Evolutionary conservation across 352 stramenopile genomes (phyloP), one percentile per base, ranked within the genome.

Genomic region (Phytophthora meadii): DNA sequence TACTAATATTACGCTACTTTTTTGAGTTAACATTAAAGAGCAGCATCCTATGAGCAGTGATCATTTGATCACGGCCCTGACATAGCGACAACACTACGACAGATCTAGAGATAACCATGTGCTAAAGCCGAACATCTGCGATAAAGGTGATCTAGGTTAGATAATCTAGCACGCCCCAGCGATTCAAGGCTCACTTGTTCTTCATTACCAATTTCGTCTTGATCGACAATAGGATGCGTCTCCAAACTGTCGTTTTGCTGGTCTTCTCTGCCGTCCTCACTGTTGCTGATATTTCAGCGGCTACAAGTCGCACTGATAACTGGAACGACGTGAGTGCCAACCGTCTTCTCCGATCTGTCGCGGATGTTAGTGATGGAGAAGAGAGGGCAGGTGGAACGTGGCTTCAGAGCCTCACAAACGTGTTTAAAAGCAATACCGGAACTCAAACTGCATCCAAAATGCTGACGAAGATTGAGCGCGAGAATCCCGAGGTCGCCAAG

Each of bases 341-440:
- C 36, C 44, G 51, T 5, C 4, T 59, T 3, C 39, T 59, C 24
- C 41, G 51, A 32, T 41, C 37, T 53, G 24, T 17, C 5, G 28
- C 36, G n/a, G 37, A 42, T 14, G 11, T 24, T 11, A n/a, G 25
- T 7, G 46, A 53, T 3, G 27, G 10, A 40, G 46, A 53, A 53
- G 45, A 52, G 15, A 52, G 45, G 39, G 45, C 14, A 17, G 12
- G 28, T 36, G 30, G 8, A 36, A 36, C 25, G 10, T 34, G 42
- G 42, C 10, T 34, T n/a, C 19, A 34, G 9, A n/a, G 5, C 11
- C 12, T 37, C 11, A 25, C 25, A 1, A 52, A 52, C 14, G 1
- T 52, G 12, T 7, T 52, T 15, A 52, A 52, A 8, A 3, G 8
- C 30, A 36, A 36, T 36, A 36, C 28, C 28, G 10, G 22, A 22